phyloP scores from a whole-genome alignment of 768 basidiomycete genomes.

The Suillus cothurnatus region DNA sequence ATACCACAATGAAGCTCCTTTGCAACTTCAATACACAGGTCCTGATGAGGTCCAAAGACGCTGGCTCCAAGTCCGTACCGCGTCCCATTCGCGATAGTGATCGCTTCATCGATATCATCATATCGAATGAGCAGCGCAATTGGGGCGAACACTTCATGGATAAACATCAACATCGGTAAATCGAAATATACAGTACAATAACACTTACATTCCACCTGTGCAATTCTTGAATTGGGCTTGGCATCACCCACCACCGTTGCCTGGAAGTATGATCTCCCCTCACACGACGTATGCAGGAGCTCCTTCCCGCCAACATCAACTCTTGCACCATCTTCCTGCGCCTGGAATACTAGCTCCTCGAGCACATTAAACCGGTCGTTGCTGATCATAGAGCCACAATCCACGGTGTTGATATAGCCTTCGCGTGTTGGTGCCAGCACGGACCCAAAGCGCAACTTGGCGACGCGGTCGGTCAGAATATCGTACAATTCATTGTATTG shows the following conservation, averaged over 20 bases:
- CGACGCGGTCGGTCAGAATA: conserved; percentile 62
- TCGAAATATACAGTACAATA: conserved; percentile 4
- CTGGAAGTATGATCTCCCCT: conserved; percentile 79
- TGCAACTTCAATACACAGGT: conserved; percentile 78
- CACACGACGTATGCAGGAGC: conserved; percentile 65
- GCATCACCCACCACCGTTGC: conserved; percentile 89
- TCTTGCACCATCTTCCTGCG: conserved; percentile 67
- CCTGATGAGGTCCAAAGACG: conserved; percentile 88
- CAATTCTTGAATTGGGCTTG: conserved; percentile 68
- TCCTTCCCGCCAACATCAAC: conserved; percentile 65
- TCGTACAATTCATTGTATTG: conserved; percentile 78
- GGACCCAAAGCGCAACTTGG: conserved; percentile 75
- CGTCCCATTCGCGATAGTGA: conserved; percentile 87
- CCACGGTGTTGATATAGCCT: conserved; percentile 72
- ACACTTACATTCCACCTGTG: conserved; percentile 73
- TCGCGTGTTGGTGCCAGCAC: conserved; percentile 68
- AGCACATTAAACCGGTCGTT: conserved; percentile 70
- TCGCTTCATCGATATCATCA: conserved; percentile 79
- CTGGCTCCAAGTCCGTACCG: conserved; percentile 91
- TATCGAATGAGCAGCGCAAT: conserved; percentile 87
- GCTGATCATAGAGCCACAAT: conserved; percentile 88
- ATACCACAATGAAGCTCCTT: conserved; percentile 88
- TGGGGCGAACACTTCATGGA: conserved; percentile 81
- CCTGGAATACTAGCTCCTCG: conserved; percentile 67
- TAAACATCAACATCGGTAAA: conserved; percentile 14